Percentiles rank a stretch among this genome's conserved stretches.
These are phyloP conservation scores for Ambrosia artemisiifolia DNA, from an alignment of 129 eudicot species.

Conservation along the genomic window DNA sequence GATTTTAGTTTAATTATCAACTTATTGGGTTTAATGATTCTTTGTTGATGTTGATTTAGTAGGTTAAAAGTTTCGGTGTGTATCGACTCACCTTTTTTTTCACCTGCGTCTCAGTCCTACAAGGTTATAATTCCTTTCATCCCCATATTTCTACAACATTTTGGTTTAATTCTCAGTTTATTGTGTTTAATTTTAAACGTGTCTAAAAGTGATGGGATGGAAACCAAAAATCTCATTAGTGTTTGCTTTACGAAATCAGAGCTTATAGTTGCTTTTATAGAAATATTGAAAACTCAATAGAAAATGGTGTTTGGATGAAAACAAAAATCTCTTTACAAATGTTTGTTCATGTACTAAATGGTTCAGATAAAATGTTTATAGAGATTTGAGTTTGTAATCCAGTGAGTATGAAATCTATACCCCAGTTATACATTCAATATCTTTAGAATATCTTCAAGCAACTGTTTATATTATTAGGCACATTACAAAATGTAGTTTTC, in stretches of 20 bases:
- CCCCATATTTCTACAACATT: too few relatives aligned
- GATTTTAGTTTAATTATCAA: too few relatives aligned
- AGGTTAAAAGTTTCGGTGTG: too few relatives aligned
- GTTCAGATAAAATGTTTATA: not conserved
- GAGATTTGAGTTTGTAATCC: not conserved
- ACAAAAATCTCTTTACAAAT: not conserved
- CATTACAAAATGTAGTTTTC: too few relatives aligned
- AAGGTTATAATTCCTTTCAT: too few relatives aligned
- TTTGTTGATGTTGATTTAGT: too few relatives aligned
- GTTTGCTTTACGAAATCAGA: not conserved
- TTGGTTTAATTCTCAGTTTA: too few relatives aligned
- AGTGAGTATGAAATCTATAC: not conserved
- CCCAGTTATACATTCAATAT: not conserved
- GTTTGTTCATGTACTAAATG: not conserved
- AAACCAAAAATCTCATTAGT: not conserved
- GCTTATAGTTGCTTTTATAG: not conserved
- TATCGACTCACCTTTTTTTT: too few relatives aligned
- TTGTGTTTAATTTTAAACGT: too few relatives aligned
- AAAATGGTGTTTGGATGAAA: not conserved
- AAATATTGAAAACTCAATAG: not conserved
- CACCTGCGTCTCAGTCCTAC: too few relatives aligned
- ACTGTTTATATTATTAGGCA: not conserved
- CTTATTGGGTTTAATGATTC: too few relatives aligned
- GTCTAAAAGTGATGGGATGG: too few relatives aligned
- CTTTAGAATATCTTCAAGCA: not conserved